A percentile compares a stretch with the other conserved stretches of the same genome.
Evolutionary conservation across 2,329 filamentous ascomycete genomes (phyloP).

Genomic region (Aschersonia sp.): DNA sequence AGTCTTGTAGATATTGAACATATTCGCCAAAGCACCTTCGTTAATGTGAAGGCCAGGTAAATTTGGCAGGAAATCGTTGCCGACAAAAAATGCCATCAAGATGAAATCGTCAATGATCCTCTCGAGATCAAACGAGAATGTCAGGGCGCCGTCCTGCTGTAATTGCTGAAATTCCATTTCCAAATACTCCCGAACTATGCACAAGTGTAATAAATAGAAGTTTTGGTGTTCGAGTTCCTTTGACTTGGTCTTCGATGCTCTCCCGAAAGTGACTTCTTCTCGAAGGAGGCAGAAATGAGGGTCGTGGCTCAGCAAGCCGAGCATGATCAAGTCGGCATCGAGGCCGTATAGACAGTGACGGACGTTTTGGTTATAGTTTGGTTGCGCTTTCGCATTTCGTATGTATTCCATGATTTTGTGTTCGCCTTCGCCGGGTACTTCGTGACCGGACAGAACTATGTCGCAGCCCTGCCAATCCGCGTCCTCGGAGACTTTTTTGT

Average conservation of each 20-base stretch:
- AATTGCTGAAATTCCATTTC: conserved; percentile 95
- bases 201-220: conserved; percentile 93
- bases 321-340: conserved; percentile 96
- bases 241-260: conserved; percentile 73
- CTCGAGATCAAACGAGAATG: conserved; percentile 83
- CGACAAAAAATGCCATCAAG: conserved; percentile 97
- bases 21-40: conserved; percentile 87
- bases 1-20: conserved; percentile 94
- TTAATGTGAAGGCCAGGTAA: conserved; percentile 95
- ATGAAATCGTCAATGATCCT: conserved; percentile 98
- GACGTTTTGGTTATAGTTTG: conserved; percentile 80
- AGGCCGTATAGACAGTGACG: conserved; percentile 95
- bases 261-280: conserved; percentile 95
- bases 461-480: conserved; percentile 95
- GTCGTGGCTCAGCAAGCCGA: conserved; percentile 92
- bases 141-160: conserved; percentile 55
- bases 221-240: conserved; percentile 98
- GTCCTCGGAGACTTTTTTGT: conserved; percentile 96
- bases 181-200: conserved; percentile 92
- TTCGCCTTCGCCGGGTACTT: conserved; percentile 94
- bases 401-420: conserved; percentile 99
- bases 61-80: conserved; percentile 97
- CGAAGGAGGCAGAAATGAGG: conserved; percentile 94
- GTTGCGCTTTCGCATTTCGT: conserved; percentile 89
- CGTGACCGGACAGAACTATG: conserved; percentile 90